Conservation (phyloP, 768 basidiomycete genomes). For the Asterophora lycoperdoides region DNA sequence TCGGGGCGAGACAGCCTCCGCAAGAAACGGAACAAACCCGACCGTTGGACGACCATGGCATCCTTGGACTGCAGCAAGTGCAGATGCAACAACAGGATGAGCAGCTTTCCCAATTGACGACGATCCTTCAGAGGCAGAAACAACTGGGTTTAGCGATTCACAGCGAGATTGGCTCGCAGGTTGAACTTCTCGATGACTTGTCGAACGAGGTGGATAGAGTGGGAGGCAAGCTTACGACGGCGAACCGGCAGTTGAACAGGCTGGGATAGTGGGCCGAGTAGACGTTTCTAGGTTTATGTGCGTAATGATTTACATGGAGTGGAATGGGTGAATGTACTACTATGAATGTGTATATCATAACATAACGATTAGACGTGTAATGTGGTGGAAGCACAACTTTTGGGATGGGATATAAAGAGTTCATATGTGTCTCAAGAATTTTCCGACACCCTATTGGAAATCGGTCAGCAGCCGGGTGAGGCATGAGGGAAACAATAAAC, state of each 20-base stretch:
- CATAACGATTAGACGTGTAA: constrained; percentile 14
- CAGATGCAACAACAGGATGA: constrained; percentile 83
- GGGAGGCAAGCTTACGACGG: constrained; percentile 69
- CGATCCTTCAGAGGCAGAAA: constrained; percentile 80
- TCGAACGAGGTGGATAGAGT: constrained; percentile 72
- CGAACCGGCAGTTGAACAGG: constrained; percentile 80
- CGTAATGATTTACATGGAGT: constrained; percentile 4
- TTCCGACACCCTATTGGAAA: constrained; percentile 52
- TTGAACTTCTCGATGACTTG: constrained; percentile 80
- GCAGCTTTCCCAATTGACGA: constrained; percentile 74
- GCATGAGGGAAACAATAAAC: constrained; percentile 18
- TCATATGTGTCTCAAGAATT: constrained; percentile 38
- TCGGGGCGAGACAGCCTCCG: constrained; percentile 59
- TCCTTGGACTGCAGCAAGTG: constrained; percentile 73
- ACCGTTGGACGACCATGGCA: constrained; percentile 79
- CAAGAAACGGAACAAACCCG: constrained; percentile 84
- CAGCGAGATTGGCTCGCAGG: constrained; percentile 78
- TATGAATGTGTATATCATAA: constrained; percentile 12
- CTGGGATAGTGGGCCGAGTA: constrained; percentile 42
- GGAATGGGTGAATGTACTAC: constrained; percentile 9
- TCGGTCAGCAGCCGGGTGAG: constrained; percentile 8
- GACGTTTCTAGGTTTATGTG: neutral
- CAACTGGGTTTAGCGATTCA: constrained; percentile 85
- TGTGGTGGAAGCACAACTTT: constrained; percentile 10
- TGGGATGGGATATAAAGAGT: constrained; percentile 7